These are phyloP conservation scores for Phytopythium montanum DNA, from an alignment of 352 stramenopile species.

Conservation along the genomic window DNA sequence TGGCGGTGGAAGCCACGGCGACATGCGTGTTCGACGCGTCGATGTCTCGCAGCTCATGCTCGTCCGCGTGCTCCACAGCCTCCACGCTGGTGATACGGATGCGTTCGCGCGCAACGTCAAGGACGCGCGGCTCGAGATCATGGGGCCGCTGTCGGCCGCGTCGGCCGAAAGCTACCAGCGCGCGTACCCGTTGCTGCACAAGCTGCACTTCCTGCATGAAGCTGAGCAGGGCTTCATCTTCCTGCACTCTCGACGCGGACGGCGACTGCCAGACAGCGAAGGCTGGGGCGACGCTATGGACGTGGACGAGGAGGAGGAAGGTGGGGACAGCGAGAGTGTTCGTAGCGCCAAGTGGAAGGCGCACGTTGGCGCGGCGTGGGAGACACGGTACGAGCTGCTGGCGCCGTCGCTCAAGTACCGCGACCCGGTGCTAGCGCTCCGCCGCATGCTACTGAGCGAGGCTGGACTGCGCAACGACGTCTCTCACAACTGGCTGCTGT, in stretches of 20 bases:
- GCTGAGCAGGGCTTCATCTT: slow-evolving; percentile 68
- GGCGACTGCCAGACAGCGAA: neutral
- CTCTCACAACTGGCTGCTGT: slow-evolving; percentile 79
- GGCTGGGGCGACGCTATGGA: slow-evolving; percentile 4
- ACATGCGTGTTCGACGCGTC: slow-evolving; percentile 46
- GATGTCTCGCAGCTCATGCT: slow-evolving; percentile 74
- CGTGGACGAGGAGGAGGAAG: slow-evolving; percentile 6
- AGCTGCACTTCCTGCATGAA: slow-evolving; percentile 78
- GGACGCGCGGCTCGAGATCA: slow-evolving; percentile 63
- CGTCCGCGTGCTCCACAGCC: slow-evolving; percentile 77
- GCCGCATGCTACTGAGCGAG: slow-evolving; percentile 72
- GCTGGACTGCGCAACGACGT: slow-evolving; percentile 58
- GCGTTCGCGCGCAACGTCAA: slow-evolving; percentile 60
- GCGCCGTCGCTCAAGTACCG: slow-evolving; percentile 79
- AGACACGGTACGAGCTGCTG: slow-evolving; percentile 65
- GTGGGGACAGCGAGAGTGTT: slow-evolving; percentile 2
- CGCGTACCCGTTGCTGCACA: slow-evolving; percentile 68
- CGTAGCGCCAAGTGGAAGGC: slow-evolving; percentile 43
- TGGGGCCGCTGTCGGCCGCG: slow-evolving; percentile 63
- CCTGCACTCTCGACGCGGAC: slow-evolving; percentile 21
- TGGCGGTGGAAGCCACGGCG: slow-evolving; percentile 13
- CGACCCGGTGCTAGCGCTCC: slow-evolving; percentile 79
- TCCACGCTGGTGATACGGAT: slow-evolving; percentile 52
- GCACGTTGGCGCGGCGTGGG: slow-evolving; percentile 52
- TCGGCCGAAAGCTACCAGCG: slow-evolving; percentile 76